Base-by-base conservation (phyloP, 2,329 filamentous ascomycete genomes). In the Xylaria sp. region DNA sequence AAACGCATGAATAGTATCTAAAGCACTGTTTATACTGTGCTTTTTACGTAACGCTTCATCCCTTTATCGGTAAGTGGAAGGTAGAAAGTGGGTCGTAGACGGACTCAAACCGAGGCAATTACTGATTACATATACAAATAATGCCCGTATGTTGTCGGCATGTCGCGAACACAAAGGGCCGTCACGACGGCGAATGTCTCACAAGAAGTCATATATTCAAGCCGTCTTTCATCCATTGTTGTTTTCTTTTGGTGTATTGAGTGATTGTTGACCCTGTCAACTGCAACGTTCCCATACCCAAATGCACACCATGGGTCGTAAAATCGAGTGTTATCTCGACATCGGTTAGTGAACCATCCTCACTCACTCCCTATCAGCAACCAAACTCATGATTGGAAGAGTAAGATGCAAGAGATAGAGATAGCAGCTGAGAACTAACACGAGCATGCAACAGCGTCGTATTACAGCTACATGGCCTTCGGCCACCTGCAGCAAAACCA, bases 281-380 rank as follows among this genome's bases (percentile, higher is more conserved):
- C 11, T 37, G 1, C 4, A 10, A n/a, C 11, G 5, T 35, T 16
- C 16, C 16, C 8, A 35, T 23, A 50, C 4, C 47, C 30, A 47
- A 19, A n/a, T 6, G 37, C 9, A 35, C 67, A 72, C 50, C 46
- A 88, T 89, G 85, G 77, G 77, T 18, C 79, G 81, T 57, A 80
- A 80, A 58, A 88, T 90, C 65, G 84, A 87, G 63, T 81, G 80
- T 60, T 90, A 88, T 68, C 63, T 90, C 58, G 87, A 90, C 73
- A 81, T 86, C 68, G 82, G 87, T 88, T 74, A 62, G 78, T 62
- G 44, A 56, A 23, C 42, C 2, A 3, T 5, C 2, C 37, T 42
- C 37, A 23, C 23, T 23, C 23, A 23, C 23, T 30, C 23, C 23
- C 23, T 30, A 30, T 30, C 23, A 30, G 1, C 23, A 23, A 5